phyloP scores from a whole-genome alignment of 148 eudicot species.

The Rhododendron ovatum region DNA sequence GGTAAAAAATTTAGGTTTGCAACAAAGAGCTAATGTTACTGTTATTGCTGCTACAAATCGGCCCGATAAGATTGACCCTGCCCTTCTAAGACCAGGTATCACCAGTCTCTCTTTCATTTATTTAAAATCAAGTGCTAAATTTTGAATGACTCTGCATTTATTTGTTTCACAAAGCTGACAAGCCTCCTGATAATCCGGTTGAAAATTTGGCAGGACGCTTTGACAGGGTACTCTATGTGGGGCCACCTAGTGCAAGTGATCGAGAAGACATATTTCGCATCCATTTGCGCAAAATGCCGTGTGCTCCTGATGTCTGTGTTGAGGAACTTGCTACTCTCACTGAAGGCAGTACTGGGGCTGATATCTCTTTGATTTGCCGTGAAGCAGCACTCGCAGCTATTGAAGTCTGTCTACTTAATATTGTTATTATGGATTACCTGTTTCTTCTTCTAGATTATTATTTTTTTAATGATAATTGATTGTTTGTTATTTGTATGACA shows the following conservation, averaged over 20 bases:
- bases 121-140: background rate
- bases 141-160: background rate
- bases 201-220: constrained; percentile 65
- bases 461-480: background rate
- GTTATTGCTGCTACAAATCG: constrained; percentile 98
- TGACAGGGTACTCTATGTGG: constrained; percentile 79
- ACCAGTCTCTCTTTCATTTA: background rate
- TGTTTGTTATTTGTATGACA: constrained; percentile 6
- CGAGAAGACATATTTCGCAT: constrained; percentile 69
- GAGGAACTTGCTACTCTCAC: constrained; percentile 58
- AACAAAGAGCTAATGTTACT: constrained; percentile 77
- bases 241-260: constrained; percentile 75
- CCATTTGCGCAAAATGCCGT: constrained; percentile 67
- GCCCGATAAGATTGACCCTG: constrained; percentile 94
- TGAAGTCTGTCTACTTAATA: constrained; percentile 43
- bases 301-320: constrained; percentile 57
- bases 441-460: background rate
- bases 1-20: constrained; percentile 52
- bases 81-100: constrained; percentile 94
- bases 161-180: constrained; percentile 4
- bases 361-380: constrained; percentile 70
- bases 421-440: background rate
- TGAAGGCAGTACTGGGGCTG: constrained; percentile 92
- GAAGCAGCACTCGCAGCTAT: constrained; percentile 77
- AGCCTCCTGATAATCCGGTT: background rate